These are phyloP conservation scores for Cytidiella melzeri DNA, from an alignment of 768 basidiomycete species.

Conservation along the genomic window DNA sequence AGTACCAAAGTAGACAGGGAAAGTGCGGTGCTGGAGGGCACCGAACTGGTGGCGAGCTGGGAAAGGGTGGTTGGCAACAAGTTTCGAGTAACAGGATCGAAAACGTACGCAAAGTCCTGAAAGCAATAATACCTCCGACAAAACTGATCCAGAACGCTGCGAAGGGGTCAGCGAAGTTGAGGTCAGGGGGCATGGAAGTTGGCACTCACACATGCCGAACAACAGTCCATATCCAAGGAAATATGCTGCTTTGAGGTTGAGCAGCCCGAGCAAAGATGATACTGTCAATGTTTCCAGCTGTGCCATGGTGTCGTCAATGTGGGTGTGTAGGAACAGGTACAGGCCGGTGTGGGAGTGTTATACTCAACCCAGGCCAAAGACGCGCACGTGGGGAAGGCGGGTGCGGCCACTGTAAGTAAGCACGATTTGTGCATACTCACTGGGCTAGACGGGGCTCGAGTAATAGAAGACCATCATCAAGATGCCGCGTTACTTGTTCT, in stretches of 20 bases:
- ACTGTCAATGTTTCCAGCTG: conserved; percentile 13
- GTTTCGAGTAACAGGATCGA: neutral
- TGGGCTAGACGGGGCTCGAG: too few species aligned
- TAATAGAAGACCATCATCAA: too few species aligned
- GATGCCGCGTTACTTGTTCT: too few species aligned
- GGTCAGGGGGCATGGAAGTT: neutral
- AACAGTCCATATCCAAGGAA: conserved; percentile 55
- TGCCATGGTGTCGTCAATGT: conserved; percentile 16
- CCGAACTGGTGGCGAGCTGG: conserved; percentile 69
- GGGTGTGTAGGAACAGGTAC: too few species aligned
- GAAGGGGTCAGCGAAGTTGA: neutral
- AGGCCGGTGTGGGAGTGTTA: too few species aligned
- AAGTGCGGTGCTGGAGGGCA: conserved; percentile 64
- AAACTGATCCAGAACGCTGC: conserved; percentile 57
- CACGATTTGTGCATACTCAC: too few species aligned
- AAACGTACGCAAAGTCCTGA: conserved; percentile 49
- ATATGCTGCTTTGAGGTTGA: conserved; percentile 35
- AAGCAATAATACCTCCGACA: conserved; percentile 66
- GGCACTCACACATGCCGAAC: conserved; percentile 62
- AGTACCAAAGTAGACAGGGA: conserved; percentile 67
- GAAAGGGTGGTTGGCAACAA: neutral
- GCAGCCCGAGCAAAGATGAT: conserved; percentile 16
- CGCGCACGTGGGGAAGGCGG: too few species aligned
- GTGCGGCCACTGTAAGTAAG: too few species aligned
- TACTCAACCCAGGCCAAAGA: too few species aligned